Evolutionary conservation across 768 basidiomycete species (phyloP), one percentile per base, ranked within the genome.

Genomic region (Amanita jacksonii): DNA sequence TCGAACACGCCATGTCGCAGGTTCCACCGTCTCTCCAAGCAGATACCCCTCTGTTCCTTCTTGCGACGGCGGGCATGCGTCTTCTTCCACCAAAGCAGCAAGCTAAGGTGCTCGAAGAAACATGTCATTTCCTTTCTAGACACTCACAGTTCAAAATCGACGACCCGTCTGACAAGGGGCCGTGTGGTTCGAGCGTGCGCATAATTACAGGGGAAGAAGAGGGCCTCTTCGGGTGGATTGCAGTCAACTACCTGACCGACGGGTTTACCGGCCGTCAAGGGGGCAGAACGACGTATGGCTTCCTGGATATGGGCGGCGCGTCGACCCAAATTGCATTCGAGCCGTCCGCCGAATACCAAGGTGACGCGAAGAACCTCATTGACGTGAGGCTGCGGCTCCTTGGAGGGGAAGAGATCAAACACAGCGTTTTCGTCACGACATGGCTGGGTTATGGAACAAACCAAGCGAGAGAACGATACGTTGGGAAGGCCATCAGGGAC

Each of bases 381-480:
- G 79, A 85, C 51, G 91, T 99, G 35, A 72, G 83, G 27, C 58
- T 98, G 45, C 76, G 89, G 38, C 68, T 94, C 28, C 59, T 98
- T 31, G 76, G 81, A 24, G 96, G 94, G 12, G 74, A 83, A 53
- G 88, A 89, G 55, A 85, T 98, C 38, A 75, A 76, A 46, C 93
- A 96, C 64, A 79, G 81, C 48, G 89, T 99, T 18, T 99, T 98
- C 49, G 94, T 97, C 45, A 96, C 96, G 41, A 97, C 93, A 1
- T 98, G 96, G 96, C 66, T 99, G 19, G 96, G 96, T 8, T 99
- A 94, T 58, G 96, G 96, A 9, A 97, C 96, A 24, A 98, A 98
- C 54, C 83, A 91, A 62, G 94, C 91, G n/a, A 65, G 94, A 54
- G 88, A 94, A 58, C 78, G 94, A 41, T 98, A 98, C 62, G 77